phyloP scores from a whole-genome alignment of 192 early-diverging fungal genomes.

The Chytriomyces confervae region DNA sequence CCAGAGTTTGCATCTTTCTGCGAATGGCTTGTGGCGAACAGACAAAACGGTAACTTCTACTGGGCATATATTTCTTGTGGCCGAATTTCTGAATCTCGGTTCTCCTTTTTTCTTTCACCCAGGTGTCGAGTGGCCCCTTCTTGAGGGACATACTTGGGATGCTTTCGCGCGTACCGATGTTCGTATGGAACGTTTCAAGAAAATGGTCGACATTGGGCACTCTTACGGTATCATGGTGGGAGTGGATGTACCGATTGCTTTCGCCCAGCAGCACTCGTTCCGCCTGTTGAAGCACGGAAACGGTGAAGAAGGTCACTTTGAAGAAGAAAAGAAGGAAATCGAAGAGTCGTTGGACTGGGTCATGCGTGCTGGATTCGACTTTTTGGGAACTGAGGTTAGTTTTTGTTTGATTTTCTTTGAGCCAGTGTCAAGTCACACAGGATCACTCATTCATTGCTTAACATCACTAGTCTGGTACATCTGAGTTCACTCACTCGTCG shows the following conservation, averaged over 20 bases:
- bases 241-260: constrained; percentile 34
- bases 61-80: not conserved
- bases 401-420: not conserved
- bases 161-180: constrained; percentile 28
- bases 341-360: constrained; percentile 32
- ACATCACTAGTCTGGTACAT: constrained; percentile 23
- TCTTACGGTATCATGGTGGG: constrained; percentile 29
- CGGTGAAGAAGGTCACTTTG: constrained; percentile 20
- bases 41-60: constrained; percentile 15
- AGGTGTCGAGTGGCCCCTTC: constrained; percentile 32
- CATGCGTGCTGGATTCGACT: constrained; percentile 35
- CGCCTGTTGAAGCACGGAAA: constrained; percentile 22
- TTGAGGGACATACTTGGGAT: constrained; percentile 30
- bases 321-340: constrained; percentile 33
- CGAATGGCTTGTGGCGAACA: constrained; percentile 39
- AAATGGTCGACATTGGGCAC: constrained; percentile 28
- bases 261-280: constrained; percentile 41
- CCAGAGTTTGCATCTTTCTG: constrained; percentile 24
- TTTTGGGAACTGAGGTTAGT: constrained; percentile 35
- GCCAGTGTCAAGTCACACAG: not conserved
- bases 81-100: not conserved
- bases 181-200: constrained; percentile 11
- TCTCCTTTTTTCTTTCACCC: not conserved
- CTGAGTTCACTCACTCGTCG: constrained; percentile 37
- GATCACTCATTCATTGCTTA: not conserved